Base-by-base conservation (phyloP, 257 asterid genomes). In the Petunia axillaris region DNA sequence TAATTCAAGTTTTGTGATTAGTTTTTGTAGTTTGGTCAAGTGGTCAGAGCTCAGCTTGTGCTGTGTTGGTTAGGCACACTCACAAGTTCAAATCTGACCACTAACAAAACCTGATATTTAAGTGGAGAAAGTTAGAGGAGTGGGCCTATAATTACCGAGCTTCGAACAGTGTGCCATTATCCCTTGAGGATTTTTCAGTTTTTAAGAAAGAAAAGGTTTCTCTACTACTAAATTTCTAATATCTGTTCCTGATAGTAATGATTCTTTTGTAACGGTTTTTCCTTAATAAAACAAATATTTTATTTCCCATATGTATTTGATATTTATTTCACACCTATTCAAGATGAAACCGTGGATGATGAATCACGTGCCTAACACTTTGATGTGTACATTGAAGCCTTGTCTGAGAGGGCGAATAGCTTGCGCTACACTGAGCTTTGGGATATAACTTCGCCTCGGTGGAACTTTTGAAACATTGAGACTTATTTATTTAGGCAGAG, bases 1-100 rank as follows among this genome's bases (percentile, higher is more conserved):
- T 67, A 63, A 67, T 67, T 67, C 75, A 67, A 35, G 75, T 68
- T 68, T 68, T 43, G 57, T 39, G 9, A 8, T 39, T 68, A 4
- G 39, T 68, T 43, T 8, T 16, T 39, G 6, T 60, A 40, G 25
- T 25, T 25, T 25, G 25, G 25, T 25, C 25, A 25, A 25, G 25
- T 25, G 25, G 25, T 25, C 25, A 25, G 25, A 25, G 25, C 25
- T 25, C 25, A 25, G 25, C 25, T 25, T 25, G 25, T 25, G 25
- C 25, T 25, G 25, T 25, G 25, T 25, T 0, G 25, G 25, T 25
- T 25, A 25, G 25, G 25, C 25, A 25, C 25, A 25, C 25, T 25
- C 25, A 25, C 25, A 25, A 25, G 25, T 25, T 25, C 25, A 25
- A 25, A 25, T 25, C 25, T 25, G 25, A 25, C 25, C 25, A 25